Evolutionary conservation across 2,329 filamentous ascomycete genomes (phyloP), one percentile per base, ranked within the genome.

Genomic region (Colletotrichum sp.): DNA sequence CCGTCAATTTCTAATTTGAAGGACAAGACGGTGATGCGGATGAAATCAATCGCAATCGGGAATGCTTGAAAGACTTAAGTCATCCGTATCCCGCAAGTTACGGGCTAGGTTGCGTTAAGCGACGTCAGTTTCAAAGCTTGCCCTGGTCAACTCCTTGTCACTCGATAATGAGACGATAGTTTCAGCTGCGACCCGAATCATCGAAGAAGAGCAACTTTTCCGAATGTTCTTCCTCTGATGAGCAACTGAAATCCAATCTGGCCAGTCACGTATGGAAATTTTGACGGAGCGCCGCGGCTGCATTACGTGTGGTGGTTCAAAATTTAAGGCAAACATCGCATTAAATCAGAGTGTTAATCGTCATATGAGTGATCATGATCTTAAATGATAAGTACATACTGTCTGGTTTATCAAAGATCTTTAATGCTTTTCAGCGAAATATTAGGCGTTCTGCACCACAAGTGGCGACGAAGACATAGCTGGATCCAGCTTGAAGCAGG

Each of bases 201-300:
- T n/a, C 9, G 18, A 0, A 18, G 39, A n/a, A 44, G 18, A 44
- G 39, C 39, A 44, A n/a, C 39, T n/a, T n/a, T n/a, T 44, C 39
- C 39, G 18, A 44, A 5, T 10, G 36, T 39, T 39, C 36, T 39
- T 16, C 34, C 5, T 18, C 36, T 0, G 36, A 18, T 39, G 36
- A 39, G 36, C 16, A n/a, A 44, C 0, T 44, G 2, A 0, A 0
- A 44, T 44, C 0, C 39, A n/a, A n/a, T 0, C 18, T 10, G 18
- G 8, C 0, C 39, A n/a, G 39, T 44, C 18, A 5, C 5, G 24
- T 5, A 24, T 24, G 24, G 24, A 5, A 44, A 44, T n/a, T 44
- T 44, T 10, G 8, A n/a, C 2, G 39, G 4, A n/a, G 39, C 39
- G 39, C 0, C 39, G 18, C 18, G 8, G 39, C 16, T n/a, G n/a